Evolutionary conservation across 2,329 filamentous ascomycete genomes (phyloP).

Genomic region (Rhynchosporium agropyri): DNA sequence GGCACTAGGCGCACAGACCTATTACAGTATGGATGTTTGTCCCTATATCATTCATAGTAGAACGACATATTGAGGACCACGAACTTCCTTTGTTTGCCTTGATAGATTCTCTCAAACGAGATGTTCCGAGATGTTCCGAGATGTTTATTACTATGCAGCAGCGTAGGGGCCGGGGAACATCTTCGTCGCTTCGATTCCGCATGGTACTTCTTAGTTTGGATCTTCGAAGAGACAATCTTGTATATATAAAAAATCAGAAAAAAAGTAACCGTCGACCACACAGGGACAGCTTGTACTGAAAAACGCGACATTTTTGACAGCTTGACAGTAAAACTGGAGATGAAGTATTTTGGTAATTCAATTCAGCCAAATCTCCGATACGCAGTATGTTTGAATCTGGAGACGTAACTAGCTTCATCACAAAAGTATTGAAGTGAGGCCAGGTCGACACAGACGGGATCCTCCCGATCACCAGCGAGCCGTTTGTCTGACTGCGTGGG

Average conservation of each 20-base stretch:
- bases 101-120: conserved; percentile 42
- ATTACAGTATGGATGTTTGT: conserved; percentile 43
- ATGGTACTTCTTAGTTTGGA: conserved; percentile 37
- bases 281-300: not conserved
- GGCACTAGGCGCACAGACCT: too few species aligned
- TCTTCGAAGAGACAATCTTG: conserved; percentile 36
- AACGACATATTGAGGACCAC: conserved; percentile 43
- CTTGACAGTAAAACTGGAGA: not conserved
- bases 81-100: conserved; percentile 43
- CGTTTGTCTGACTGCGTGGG: not conserved
- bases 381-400: not conserved
- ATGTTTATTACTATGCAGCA: conserved; percentile 42
- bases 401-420: too few species aligned
- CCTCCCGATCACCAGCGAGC: too few species aligned
- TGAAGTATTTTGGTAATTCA: not conserved
- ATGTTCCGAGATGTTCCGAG: conserved; percentile 42
- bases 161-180: conserved; percentile 40
- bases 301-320: not conserved
- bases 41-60: conserved; percentile 40
- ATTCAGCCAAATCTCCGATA: not conserved
- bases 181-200: conserved; percentile 39
- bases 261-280: conserved; percentile 1
- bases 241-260: conserved; percentile 28
- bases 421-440: too few species aligned
- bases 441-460: too few species aligned